These are phyloP conservation scores for Hemileccinum rubropunctum DNA, from an alignment of 768 basidiomycete species.

Conservation along the genomic window DNA sequence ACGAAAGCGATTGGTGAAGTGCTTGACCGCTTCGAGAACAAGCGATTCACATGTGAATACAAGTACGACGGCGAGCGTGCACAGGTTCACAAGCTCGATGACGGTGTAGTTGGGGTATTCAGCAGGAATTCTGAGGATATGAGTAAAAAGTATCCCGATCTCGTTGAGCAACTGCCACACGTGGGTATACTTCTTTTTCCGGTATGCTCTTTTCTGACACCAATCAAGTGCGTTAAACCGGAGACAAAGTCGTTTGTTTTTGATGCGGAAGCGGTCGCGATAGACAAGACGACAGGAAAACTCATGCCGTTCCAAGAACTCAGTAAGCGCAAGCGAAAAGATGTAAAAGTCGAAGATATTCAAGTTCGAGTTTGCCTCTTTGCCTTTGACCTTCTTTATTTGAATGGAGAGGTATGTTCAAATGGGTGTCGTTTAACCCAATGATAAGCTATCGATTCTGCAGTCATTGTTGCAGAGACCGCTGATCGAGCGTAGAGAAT, in stretches of 20 bases:
- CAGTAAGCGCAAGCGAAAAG: conserved; percentile 91
- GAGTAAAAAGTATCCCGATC: conserved; percentile 98
- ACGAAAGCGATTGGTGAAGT: conserved; percentile 99
- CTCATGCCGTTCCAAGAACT: conserved; percentile 99
- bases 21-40: conserved; percentile 92
- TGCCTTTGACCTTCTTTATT: conserved; percentile 92
- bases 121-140: conserved; percentile 98
- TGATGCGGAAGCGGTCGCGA: conserved; percentile 96
- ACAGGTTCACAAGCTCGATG: conserved; percentile 83
- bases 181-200: conserved; percentile 40
- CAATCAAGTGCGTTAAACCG: conserved; percentile 75
- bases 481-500: conserved; percentile 69
- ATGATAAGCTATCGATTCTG: conserved; percentile 1
- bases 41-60: conserved; percentile 97
- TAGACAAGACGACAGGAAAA: conserved; percentile 79
- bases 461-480: conserved; percentile 83
- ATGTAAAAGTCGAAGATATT: conserved; percentile 97
- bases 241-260: conserved; percentile 87
- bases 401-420: conserved; percentile 83
- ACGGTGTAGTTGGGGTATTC: conserved; percentile 88
- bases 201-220: conserved; percentile 1
- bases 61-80: conserved; percentile 99
- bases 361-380: conserved; percentile 96
- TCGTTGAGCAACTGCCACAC: conserved; percentile 89
- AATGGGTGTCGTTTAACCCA: not conserved